A percentile compares a stretch with the other conserved stretches of the same genome.
Evolutionary conservation across 2,329 filamentous ascomycete genomes (phyloP).

Genomic region (Neonectria coccinea): DNA sequence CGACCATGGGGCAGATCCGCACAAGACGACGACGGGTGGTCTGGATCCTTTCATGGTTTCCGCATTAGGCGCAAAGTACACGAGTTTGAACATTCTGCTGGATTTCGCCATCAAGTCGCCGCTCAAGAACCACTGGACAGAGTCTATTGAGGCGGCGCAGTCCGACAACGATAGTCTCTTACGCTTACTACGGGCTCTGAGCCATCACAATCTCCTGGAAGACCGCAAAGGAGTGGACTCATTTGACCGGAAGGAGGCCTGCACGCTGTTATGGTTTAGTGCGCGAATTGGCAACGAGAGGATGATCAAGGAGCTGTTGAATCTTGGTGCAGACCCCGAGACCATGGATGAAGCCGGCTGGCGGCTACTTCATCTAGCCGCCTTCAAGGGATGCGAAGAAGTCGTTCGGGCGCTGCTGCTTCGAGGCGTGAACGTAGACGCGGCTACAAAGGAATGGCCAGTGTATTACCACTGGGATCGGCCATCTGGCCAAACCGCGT

Average conservation of each 20-base stretch:
- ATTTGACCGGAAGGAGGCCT: not conserved
- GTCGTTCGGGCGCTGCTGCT: not conserved
- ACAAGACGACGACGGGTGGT: not conserved
- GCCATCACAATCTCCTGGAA: not conserved
- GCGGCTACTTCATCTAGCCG: not conserved
- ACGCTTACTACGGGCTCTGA: not conserved
- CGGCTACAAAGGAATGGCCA: not conserved
- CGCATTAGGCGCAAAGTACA: not conserved
- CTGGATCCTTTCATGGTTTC: constrained; percentile 1
- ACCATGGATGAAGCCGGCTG: not conserved
- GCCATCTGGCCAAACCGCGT: not conserved
- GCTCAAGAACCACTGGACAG: not conserved
- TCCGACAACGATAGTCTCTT: not conserved
- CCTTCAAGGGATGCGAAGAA: not conserved
- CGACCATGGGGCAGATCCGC: not conserved
- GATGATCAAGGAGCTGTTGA: not conserved
- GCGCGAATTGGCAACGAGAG: not conserved
- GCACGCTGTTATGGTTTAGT: not conserved
- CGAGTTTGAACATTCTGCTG: not conserved
- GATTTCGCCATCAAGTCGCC: not conserved
- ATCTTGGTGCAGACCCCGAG: not conserved
- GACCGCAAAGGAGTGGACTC: not conserved
- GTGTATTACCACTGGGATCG: not conserved
- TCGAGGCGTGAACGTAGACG: not conserved
- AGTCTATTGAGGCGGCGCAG: not conserved